phyloP scores from a whole-genome alignment of 139 green algal genomes.

The Chlorella sp. region DNA sequence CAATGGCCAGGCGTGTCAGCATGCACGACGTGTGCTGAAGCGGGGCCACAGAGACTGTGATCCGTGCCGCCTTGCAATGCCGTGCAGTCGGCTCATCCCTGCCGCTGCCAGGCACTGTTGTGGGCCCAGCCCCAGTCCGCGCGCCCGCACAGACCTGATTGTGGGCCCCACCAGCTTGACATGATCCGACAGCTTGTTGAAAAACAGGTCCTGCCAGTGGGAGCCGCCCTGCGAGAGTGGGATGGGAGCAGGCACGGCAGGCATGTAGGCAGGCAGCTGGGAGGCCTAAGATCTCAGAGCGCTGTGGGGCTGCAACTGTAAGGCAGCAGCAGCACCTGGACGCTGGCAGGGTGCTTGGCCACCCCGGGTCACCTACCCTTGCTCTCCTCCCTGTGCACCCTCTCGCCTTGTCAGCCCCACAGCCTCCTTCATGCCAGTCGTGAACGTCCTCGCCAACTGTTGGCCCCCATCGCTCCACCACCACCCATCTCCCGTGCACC shows the following conservation, averaged over 20 bases:
- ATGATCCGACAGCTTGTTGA: slow-evolving; percentile 48
- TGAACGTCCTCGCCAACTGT: too few relatives aligned
- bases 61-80: too few relatives aligned
- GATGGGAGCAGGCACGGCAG: not conserved
- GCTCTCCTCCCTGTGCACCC: too few relatives aligned
- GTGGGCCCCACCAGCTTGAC: slow-evolving; percentile 78
- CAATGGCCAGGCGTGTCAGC: not conserved
- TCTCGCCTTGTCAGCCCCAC: too few relatives aligned
- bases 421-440: too few relatives aligned
- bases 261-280: not conserved
- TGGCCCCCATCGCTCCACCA: too few relatives aligned
- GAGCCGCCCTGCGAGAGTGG: slow-evolving; percentile 43
- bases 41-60: not conserved
- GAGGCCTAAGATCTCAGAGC: not conserved
- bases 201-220: slow-evolving; percentile 72
- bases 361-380: not conserved
- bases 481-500: too few relatives aligned
- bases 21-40: too few relatives aligned
- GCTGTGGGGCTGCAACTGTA: not conserved
- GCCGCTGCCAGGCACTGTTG: too few relatives aligned
- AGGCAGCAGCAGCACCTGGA: not conserved
- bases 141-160: slow-evolving; percentile 43
- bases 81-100: too few relatives aligned
- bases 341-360: not conserved
- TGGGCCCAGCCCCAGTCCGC: too few relatives aligned